phyloP scores from a whole-genome alignment of 1,139 yeast genomes.

The Saccharomyces hybrid region DNA sequence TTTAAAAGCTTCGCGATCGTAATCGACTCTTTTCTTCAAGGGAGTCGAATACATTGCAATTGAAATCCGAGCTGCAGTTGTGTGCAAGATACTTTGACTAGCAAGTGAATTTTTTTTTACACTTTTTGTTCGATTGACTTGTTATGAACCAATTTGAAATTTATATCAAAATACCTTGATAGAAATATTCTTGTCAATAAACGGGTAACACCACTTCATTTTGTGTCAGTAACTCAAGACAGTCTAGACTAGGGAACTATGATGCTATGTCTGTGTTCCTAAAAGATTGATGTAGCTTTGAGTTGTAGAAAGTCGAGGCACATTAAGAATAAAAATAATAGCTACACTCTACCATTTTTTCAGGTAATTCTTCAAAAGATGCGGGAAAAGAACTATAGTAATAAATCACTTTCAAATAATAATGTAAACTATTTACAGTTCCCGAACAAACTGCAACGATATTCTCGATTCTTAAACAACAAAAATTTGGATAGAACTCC shows the following conservation, averaged over 20 bases:
- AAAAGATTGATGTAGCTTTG: not conserved
- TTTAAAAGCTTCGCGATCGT: not conserved
- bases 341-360: too few species aligned
- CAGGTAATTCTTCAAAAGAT: not conserved
- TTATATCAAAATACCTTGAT: not conserved
- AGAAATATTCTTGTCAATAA: not conserved
- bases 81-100: not conserved
- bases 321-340: not conserved
- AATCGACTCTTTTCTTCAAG: conserved; percentile 5
- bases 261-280: not conserved
- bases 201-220: not conserved
- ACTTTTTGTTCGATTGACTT: not conserved
- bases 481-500: not conserved
- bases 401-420: not conserved
- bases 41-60: conserved; percentile 5
- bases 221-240: not conserved
- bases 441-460: not conserved
- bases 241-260: not conserved
- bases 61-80: not conserved
- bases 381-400: not conserved
- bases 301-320: not conserved
- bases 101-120: not conserved
- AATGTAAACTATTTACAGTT: not conserved
- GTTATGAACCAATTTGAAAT: not conserved
- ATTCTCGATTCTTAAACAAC: not conserved